Evolutionary conservation across 225 moss, liverwort and hornwort genomes (phyloP).

Genomic region (Takakia lepidozioides): DNA sequence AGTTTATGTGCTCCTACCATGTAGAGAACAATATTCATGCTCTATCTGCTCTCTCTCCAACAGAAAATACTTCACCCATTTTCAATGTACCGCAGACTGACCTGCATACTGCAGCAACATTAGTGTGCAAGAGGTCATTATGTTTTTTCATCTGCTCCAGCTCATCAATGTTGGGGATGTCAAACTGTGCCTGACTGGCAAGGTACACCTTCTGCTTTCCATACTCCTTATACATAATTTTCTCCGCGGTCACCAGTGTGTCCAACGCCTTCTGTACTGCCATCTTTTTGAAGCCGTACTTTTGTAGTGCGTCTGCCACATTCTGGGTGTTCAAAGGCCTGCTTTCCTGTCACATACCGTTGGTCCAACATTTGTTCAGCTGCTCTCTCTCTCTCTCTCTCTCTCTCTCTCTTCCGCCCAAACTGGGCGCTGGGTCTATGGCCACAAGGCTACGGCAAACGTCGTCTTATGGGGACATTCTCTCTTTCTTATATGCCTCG

Average conservation of each 20-base stretch:
- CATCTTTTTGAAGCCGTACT: constrained; percentile 70
- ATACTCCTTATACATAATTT: constrained; percentile 77
- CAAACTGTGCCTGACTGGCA: constrained; percentile 82
- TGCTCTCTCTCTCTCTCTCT: no score
- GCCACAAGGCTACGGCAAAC: no score
- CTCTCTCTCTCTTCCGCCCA: no score
- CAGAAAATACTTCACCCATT: no score
- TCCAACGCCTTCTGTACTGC: constrained; percentile 86
- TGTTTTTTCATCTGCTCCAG: constrained; percentile 75
- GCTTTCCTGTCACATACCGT: constrained; percentile 98
- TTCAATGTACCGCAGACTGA: no score
- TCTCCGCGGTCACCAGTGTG: constrained; percentile 55
- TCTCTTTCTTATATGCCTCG: no score
- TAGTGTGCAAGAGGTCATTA: constrained; percentile 48
- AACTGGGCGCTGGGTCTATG: no score
- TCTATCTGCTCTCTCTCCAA: no score
- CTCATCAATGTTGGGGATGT: constrained; percentile 59
- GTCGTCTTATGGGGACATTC: no score
- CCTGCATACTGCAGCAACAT: constrained; percentile 60
- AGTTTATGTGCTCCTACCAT: no score
- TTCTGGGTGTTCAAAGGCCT: constrained; percentile 83
- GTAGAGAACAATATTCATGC: no score
- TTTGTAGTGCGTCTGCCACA: constrained; percentile 80
- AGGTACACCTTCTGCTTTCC: constrained; percentile 88
- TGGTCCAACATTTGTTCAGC: no score